These are phyloP conservation scores for Powellomyces hirtus DNA, from an alignment of 192 early-diverging fungal species.

Conservation along the genomic window DNA sequence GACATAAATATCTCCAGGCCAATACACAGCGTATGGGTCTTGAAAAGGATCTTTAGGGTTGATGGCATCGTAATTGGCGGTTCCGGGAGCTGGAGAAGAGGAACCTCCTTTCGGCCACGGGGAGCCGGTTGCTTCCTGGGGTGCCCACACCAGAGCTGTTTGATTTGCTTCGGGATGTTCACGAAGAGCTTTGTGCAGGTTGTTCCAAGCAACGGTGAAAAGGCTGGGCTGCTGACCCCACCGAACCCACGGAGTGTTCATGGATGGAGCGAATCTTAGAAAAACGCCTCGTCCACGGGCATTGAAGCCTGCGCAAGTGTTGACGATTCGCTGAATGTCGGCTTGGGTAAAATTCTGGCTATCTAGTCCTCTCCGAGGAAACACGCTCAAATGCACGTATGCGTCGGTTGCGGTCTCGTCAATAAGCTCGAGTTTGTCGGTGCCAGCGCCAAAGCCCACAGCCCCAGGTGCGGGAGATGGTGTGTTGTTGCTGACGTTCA, in stretches of 20 bases:
- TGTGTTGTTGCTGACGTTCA: neutral
- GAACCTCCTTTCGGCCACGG: constrained; percentile 1
- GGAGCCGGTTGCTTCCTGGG: constrained; percentile 18
- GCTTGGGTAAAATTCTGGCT: neutral
- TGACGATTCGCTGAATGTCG: constrained; percentile 2
- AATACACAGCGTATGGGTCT: constrained; percentile 38
- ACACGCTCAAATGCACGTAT: constrained; percentile 22
- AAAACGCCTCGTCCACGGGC: constrained; percentile 12
- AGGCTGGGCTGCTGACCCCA: constrained; percentile 17
- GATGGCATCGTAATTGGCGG: constrained; percentile 16
- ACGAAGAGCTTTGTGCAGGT: neutral
- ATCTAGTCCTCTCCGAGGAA: constrained; percentile 10
- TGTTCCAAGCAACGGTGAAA: constrained; percentile 2
- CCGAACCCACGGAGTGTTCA: constrained; percentile 11
- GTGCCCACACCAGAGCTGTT: constrained; percentile 31
- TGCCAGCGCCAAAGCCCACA: neutral
- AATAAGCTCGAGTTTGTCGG: constrained; percentile 3
- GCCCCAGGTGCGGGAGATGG: too few relatives aligned
- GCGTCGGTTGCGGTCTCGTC: constrained; percentile 30
- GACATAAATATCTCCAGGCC: constrained; percentile 34
- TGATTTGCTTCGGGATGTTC: constrained; percentile 2
- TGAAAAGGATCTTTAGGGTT: constrained; percentile 30
- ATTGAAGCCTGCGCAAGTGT: constrained; percentile 13
- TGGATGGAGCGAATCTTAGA: constrained; percentile 20
- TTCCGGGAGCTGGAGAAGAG: neutral